phyloP scores from a whole-genome alignment of 192 early-diverging fungal genomes.

The Haplosporangium gracile region DNA sequence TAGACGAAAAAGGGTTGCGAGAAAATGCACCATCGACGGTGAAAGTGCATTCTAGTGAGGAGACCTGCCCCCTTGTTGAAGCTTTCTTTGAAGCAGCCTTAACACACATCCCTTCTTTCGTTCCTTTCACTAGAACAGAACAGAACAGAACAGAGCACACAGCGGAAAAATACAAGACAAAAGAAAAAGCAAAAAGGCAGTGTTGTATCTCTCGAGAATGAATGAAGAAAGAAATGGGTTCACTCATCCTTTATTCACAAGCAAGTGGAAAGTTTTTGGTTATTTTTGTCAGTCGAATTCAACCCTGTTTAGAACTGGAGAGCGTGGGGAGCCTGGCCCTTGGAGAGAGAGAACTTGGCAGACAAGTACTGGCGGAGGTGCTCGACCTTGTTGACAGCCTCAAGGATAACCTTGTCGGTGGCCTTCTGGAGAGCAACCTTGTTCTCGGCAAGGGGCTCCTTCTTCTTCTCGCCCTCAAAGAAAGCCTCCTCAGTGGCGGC shows the following conservation, averaged over 20 bases:
- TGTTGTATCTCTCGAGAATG: background rate
- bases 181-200: background rate
- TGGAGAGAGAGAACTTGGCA: slow-evolving; percentile 91
- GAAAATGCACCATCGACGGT: background rate
- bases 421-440: slow-evolving; percentile 93
- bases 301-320: slow-evolving; percentile 89
- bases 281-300: slow-evolving; percentile 23
- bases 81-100: background rate
- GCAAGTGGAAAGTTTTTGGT: slow-evolving; percentile 19
- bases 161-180: background rate
- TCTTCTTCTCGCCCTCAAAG: slow-evolving; percentile 82
- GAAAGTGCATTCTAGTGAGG: background rate
- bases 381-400: slow-evolving; percentile 86
- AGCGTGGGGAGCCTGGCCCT: slow-evolving; percentile 96
- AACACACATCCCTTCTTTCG: background rate
- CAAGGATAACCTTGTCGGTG: slow-evolving; percentile 88
- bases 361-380: slow-evolving; percentile 90
- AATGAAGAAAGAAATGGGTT: slow-evolving; percentile 36
- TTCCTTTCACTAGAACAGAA: too few species aligned
- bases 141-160: background rate
- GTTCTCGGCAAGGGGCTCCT: slow-evolving; percentile 82
- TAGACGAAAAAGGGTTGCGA: background rate
- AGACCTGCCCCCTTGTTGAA: background rate
- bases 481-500: slow-evolving; percentile 91
- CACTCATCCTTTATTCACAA: slow-evolving; percentile 54